Percentiles rank a stretch among this genome's conserved stretches.
phyloP scores from a whole-genome alignment of 345 rosid species.

The Hevea brasiliensis region DNA sequence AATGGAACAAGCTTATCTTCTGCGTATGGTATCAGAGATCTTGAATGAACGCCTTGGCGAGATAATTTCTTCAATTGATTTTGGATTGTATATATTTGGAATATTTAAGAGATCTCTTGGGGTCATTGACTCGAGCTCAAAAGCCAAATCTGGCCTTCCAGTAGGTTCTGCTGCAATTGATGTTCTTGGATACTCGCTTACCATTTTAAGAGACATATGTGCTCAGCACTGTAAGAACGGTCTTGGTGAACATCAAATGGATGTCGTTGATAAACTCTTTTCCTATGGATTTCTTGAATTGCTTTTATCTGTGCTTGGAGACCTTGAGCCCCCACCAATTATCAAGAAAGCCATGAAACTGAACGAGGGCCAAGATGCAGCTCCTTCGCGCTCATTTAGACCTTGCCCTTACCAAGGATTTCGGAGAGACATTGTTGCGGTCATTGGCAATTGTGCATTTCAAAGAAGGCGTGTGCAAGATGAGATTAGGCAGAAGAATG shows the following conservation, averaged over 20 bases:
- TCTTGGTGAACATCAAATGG: constrained; percentile 28
- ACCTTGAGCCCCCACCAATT: constrained; percentile 66
- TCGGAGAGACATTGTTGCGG: constrained; percentile 73
- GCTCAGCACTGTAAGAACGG: constrained; percentile 41
- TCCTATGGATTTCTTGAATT: constrained; percentile 51
- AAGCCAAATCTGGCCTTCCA: constrained; percentile 58
- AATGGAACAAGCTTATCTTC: constrained; percentile 59
- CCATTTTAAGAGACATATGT: constrained; percentile 57
- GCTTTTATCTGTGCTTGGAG: constrained; percentile 49
- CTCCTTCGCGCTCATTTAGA: constrained; percentile 23
- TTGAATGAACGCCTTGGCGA: constrained; percentile 50
- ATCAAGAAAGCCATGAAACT: constrained; percentile 55
- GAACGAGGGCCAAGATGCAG: constrained; percentile 30
- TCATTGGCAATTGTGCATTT: constrained; percentile 70
- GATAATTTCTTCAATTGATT: constrained; percentile 27
- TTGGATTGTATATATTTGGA: constrained; percentile 16
- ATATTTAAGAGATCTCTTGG: constrained; percentile 34
- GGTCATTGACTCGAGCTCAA: constrained; percentile 33
- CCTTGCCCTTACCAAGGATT: constrained; percentile 72
- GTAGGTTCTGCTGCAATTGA: constrained; percentile 33
- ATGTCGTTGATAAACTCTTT: constrained; percentile 39
- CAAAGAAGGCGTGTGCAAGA: constrained; percentile 66
- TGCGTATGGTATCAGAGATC: constrained; percentile 58
- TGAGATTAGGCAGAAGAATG: constrained; percentile 60
- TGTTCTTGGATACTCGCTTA: constrained; percentile 65